Base-by-base conservation (phyloP, 208 protist species). In the Acanthamoeba culbertsoni region DNA sequence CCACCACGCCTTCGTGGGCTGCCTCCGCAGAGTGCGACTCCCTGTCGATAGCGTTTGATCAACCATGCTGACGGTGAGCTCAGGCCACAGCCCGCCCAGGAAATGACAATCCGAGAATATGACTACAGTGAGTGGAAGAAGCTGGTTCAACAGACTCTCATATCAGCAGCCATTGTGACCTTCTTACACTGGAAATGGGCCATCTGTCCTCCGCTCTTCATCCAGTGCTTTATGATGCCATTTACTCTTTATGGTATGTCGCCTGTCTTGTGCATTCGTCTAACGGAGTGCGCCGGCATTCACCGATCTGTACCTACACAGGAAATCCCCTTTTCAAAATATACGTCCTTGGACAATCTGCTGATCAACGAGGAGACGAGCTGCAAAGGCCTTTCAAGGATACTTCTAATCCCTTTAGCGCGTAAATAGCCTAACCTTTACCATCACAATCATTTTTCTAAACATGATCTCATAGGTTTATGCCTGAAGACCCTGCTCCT, bases 191-290 rank as follows among this genome's bases (percentile, higher is more conserved):
- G 42, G 40, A 82, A 82, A 35, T 82, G 71, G 71, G 71, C n/a
- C 40, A 42, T 82, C 71, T 82, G 71, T 35, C 71, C 71, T n/a
- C 71, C 71, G 35, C 71, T 82, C 8, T 82, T 82, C 71, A 82
- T 82, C 42, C 71, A 82, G 71, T 42, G 40, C 40, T 14, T 82
- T 18, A 53, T 82, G 71, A 51, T 51, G 40, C 71, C 71, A 6
- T 53, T n/a, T 6, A 31, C 71, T 31, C 12, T 82, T 35, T 82
- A 82, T 35, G 46, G 42, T 51, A 20, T n/a, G 71, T 31, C 71
- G 12, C 40, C 46, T 82, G 7, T 35, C n/a, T n/a, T 37, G 12
- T 26, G 7, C 28, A 6, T 26, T 68, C 59, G 8, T 33, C 59
- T 26, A 68, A 68, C 59, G 16, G 14, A 33, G 16, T 68, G 59